Conservation (phyloP, 768 basidiomycete genomes). For the Lentinula aciculospora region DNA sequence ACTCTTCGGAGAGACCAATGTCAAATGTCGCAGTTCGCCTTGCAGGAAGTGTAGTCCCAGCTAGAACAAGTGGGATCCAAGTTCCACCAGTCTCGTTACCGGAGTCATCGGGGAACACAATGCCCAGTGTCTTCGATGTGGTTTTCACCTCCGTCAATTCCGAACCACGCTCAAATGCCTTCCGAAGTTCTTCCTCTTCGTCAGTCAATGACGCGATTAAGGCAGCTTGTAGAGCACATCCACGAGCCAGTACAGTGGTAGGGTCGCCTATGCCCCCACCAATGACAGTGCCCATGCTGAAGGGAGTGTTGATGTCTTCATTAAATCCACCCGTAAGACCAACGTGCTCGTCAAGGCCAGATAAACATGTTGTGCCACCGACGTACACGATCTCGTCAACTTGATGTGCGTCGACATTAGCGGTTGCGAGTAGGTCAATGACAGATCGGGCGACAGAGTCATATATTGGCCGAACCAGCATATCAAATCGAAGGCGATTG, state of each 20-base stretch:
- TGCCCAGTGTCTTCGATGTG: conserved; percentile 58
- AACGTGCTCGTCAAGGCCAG: conserved; percentile 66
- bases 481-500: conserved; percentile 58
- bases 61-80: conserved; percentile 61
- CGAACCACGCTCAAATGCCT: conserved; percentile 34
- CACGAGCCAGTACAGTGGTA: conserved; percentile 69
- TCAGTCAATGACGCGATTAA: conserved; percentile 46
- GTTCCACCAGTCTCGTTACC: conserved; percentile 48
- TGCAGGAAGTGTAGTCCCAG: conserved; percentile 68
- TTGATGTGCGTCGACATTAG: conserved; percentile 54
- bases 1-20: conserved; percentile 38
- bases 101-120: conserved; percentile 52
- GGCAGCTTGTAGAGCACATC: conserved; percentile 72
- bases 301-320: conserved; percentile 61
- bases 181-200: conserved; percentile 43
- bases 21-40: conserved; percentile 56
- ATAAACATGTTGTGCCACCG: conserved; percentile 69
- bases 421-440: conserved; percentile 43
- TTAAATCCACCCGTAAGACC: conserved; percentile 42
- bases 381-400: conserved; percentile 80
- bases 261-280: conserved; percentile 76
- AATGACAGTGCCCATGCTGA: conserved; percentile 58
- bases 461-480: conserved; percentile 59
- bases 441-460: conserved; percentile 46
- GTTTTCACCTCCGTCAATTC: conserved; percentile 41